Evolutionary conservation across 305 asterid genomes (phyloP).

Genomic region (Rubia occidens): DNA sequence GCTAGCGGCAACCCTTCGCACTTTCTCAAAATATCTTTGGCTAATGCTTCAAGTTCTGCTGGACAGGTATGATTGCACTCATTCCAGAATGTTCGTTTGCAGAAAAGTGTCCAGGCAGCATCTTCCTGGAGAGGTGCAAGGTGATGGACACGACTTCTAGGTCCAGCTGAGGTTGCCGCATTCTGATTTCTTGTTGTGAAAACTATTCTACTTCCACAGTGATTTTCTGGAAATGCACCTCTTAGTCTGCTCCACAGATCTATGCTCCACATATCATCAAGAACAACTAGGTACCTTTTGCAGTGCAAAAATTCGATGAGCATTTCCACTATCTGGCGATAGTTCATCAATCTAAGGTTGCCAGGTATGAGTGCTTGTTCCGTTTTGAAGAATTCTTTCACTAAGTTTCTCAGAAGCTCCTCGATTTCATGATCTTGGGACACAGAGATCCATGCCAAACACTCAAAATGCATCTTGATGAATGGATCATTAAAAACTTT

Average conservation of each 20-base stretch:
- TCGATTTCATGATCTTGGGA: slow-evolving; percentile 9
- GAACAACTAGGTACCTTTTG: slow-evolving; percentile 22
- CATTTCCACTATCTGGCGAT: slow-evolving; percentile 23
- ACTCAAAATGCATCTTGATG: slow-evolving; percentile 6
- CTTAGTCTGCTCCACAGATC: slow-evolving; percentile 25
- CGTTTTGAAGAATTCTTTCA: slow-evolving; percentile 20
- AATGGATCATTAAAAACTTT: slow-evolving; percentile 14
- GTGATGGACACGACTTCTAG: slow-evolving; percentile 15
- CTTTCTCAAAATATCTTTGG: slow-evolving; percentile 21
- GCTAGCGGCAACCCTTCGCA: slow-evolving; percentile 33
- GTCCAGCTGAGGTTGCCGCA: slow-evolving; percentile 22
- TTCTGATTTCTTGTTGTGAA: slow-evolving; percentile 22
- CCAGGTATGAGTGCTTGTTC: slow-evolving; percentile 15
- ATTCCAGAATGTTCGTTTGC: slow-evolving; percentile 20
- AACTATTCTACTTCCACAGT: slow-evolving; percentile 21
- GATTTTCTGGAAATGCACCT: slow-evolving; percentile 23
- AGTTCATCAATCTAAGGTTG: slow-evolving; percentile 18
- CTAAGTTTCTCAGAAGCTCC: slow-evolving; percentile 16
- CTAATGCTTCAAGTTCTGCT: slow-evolving; percentile 23
- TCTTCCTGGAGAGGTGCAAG: slow-evolving; percentile 21
- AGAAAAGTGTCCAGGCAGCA: slow-evolving; percentile 24
- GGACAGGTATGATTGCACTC: slow-evolving; percentile 20
- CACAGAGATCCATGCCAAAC: slow-evolving; percentile 5
- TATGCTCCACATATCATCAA: slow-evolving; percentile 30
- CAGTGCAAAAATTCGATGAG: slow-evolving; percentile 18